A percentile compares a stretch with the other conserved stretches of the same genome.
These are phyloP conservation scores for Tuber brumale DNA, from an alignment of 495 filamentous ascomycete genomes.

Conservation along the genomic window DNA sequence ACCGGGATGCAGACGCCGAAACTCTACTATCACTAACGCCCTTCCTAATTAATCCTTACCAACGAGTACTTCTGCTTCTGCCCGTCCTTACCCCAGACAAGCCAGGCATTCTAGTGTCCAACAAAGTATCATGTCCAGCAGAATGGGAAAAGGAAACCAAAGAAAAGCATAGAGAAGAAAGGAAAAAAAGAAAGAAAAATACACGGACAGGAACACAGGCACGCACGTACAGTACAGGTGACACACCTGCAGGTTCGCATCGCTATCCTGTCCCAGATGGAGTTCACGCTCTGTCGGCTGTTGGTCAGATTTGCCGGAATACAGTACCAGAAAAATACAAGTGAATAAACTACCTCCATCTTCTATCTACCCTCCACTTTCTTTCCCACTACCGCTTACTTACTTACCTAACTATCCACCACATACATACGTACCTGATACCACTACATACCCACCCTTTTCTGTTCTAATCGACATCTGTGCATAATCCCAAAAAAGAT, in stretches of 20 bases:
- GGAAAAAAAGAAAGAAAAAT: background rate
- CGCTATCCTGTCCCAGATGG: background rate
- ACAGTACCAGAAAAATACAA: background rate
- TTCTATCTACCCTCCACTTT: background rate
- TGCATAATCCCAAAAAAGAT: background rate
- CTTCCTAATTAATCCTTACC: slow-evolving; percentile 18
- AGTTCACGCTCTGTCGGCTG: background rate
- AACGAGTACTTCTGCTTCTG: background rate
- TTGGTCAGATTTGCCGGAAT: slow-evolving; percentile 1
- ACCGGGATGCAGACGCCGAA: background rate
- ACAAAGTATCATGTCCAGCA: background rate
- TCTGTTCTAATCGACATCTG: background rate
- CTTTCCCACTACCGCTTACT: background rate
- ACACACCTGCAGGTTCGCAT: background rate
- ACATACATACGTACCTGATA: background rate
- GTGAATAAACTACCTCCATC: background rate
- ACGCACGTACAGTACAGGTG: background rate
- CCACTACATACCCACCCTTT: background rate
- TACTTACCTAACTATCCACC: background rate
- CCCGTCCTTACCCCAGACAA: background rate
- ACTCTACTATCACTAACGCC: slow-evolving; percentile 7
- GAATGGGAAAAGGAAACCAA: background rate
- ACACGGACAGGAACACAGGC: background rate
- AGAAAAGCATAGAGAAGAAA: background rate
- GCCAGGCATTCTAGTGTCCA: background rate